Evolutionary conservation across 768 basidiomycete species (phyloP), one percentile per base, ranked within the genome.

Genomic region (Lactarius pseudohatsudake): DNA sequence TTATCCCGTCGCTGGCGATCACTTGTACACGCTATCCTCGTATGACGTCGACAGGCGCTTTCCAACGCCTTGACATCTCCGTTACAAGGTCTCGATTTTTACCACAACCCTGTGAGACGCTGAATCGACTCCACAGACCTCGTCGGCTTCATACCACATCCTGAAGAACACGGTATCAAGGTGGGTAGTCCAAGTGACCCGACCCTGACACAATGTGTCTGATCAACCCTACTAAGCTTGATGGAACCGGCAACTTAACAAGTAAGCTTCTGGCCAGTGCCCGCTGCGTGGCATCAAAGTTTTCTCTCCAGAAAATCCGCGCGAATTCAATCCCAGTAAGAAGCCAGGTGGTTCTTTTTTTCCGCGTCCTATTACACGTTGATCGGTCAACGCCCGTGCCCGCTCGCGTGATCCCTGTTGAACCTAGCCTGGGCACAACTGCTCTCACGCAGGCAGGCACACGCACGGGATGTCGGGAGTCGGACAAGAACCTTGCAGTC

Each of bases 331-430:
- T 59, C 47, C 57, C 59, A 56, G 43, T 62, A 50, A 30, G 64
- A 61, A 50, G 56, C 40, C 50, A 57, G 40, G 57, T 54, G 45
- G 38, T 62, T 57, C 60, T 34, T 36, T 60, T 61, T 32, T 53
- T 34, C 34, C n/a, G 40, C 53, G 1, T 40, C 40, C 57, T 57
- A 45, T 22, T 26, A n/a, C 34, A 34, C 56, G 55, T 61, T 57
- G 57, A 59, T 63, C 43, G 61, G 50, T 10, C 7, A 67, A 26
- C 18, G 61, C 61, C 38, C 47, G 20, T 53, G 22, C 47, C 41
- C 26, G 22, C 47, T 67, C 62, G 62, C 59, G 66, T 67, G 66
- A 63, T 57, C 58, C 66, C 54, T 47, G 38, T 56, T 54, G 58
- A 22, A 32, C 62, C 53, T 13, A 55, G 45, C 50, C 13, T 15